Conservation (phyloP, 768 basidiomycete species). For the Serendipita sp. region DNA sequence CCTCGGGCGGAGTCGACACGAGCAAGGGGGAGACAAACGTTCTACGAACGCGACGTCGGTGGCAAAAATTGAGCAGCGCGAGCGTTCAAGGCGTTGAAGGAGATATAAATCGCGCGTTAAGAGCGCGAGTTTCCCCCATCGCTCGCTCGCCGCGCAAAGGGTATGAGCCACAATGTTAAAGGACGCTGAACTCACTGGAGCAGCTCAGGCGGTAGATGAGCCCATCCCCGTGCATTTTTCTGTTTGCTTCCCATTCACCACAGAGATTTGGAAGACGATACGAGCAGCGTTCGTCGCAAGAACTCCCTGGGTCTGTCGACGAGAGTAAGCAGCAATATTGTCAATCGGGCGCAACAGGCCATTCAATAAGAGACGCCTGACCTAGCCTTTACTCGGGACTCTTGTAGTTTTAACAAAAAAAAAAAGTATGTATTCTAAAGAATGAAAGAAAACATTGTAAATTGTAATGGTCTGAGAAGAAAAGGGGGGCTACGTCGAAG, state of each 20-base stretch:
- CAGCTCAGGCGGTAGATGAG: neutral
- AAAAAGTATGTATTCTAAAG: neutral
- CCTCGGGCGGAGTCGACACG: neutral
- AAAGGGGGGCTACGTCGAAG: too few relatives aligned
- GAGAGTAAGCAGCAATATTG: neutral
- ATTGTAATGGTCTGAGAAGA: too few relatives aligned
- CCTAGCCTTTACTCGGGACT: too few relatives aligned
- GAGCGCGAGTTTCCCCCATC: too few relatives aligned
- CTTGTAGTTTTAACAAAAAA: neutral
- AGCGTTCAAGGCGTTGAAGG: neutral
- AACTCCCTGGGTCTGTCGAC: neutral
- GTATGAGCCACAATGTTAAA: neutral
- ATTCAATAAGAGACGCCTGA: too few relatives aligned
- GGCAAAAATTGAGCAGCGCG: neutral
- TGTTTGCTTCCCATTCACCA: neutral
- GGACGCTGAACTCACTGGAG: constrained; percentile 1
- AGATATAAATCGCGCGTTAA: too few relatives aligned
- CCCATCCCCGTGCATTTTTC: constrained; percentile 1
- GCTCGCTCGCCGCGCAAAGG: neutral
- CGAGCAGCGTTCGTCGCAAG: neutral
- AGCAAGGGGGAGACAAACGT: neutral
- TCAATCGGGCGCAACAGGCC: neutral
- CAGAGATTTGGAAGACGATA: neutral
- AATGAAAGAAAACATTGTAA: too few relatives aligned
- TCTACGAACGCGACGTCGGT: neutral